Evolutionary conservation across 108 stramenopile species (phyloP).

Genomic region (Asterionellopsis glacialis): DNA sequence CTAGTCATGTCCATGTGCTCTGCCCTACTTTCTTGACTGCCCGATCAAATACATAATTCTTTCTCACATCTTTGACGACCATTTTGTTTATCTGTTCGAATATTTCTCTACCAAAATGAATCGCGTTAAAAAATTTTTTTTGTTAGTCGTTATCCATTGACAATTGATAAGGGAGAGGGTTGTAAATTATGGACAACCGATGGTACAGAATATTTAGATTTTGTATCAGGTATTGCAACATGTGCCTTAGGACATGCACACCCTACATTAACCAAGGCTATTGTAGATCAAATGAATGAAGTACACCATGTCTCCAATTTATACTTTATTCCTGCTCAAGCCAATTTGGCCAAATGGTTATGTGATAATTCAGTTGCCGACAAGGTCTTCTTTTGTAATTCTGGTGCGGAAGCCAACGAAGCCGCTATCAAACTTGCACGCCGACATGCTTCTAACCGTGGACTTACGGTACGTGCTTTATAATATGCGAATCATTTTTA

Average conservation of each 20-base stretch:
- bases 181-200: constrained; percentile 73
- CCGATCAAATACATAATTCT: too few relatives aligned
- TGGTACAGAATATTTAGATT: constrained; percentile 90
- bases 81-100: too few relatives aligned
- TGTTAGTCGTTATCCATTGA: constrained; percentile 75
- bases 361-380: constrained; percentile 85
- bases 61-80: too few relatives aligned
- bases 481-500: too few relatives aligned
- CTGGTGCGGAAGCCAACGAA: constrained; percentile 96
- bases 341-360: constrained; percentile 89
- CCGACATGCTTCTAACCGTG: constrained; percentile 74
- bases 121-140: background rate
- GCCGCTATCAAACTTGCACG: constrained; percentile 95
- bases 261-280: constrained; percentile 66
- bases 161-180: constrained; percentile 76
- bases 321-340: constrained; percentile 90
- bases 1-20: too few relatives aligned
- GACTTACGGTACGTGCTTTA: constrained; percentile 70
- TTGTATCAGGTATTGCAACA: constrained; percentile 94
- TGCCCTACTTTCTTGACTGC: too few relatives aligned
- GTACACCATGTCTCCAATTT: constrained; percentile 92
- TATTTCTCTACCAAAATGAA: too few relatives aligned
- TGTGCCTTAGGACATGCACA: constrained; percentile 93
- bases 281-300: constrained; percentile 78
- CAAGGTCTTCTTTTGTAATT: constrained; percentile 98